Percentiles rank a stretch among this genome's conserved stretches.
Conservation (phyloP, 208 protist genomes). For the Crithidia brevicula region DNA sequence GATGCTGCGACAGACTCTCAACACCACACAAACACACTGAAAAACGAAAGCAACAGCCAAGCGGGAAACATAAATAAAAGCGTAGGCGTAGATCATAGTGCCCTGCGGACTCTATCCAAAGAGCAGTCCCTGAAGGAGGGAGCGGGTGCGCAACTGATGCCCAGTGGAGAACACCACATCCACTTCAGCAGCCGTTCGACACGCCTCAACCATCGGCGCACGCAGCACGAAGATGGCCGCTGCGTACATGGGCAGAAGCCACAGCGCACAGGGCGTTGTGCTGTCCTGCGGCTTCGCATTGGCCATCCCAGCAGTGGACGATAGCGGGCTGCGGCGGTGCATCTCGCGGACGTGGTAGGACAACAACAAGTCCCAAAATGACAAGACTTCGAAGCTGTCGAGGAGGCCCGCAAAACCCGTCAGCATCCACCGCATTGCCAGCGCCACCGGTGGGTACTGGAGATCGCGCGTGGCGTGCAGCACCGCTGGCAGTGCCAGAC, state of each 20-base stretch:
- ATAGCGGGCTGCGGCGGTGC: constrained; percentile 47
- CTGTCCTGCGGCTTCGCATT: constrained; percentile 5
- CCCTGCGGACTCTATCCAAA: constrained; percentile 47
- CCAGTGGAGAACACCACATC: constrained; percentile 63
- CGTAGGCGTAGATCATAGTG: too few species aligned
- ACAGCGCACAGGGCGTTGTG: constrained; percentile 64
- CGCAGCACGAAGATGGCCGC: constrained; percentile 82
- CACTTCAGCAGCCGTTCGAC: constrained; percentile 58
- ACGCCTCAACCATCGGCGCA: constrained; percentile 74
- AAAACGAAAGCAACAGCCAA: too few species aligned
- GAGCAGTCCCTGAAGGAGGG: constrained; percentile 74
- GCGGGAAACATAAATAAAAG: too few species aligned
- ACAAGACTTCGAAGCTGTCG: constrained; percentile 72
- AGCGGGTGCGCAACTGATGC: constrained; percentile 58
- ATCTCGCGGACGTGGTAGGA: constrained; percentile 81
- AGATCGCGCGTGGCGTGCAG: constrained; percentile 71
- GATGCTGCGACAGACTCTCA: too few species aligned
- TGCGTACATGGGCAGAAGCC: constrained; percentile 79
- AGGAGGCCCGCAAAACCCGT: constrained; percentile 82
- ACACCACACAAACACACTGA: too few species aligned
- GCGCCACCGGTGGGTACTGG: constrained; percentile 57
- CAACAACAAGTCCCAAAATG: constrained; percentile 84
- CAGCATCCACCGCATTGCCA: constrained; percentile 85
- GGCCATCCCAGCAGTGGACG: constrained; percentile 37
- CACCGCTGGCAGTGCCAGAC: constrained; percentile 63